Conservation (phyloP, 202 grass and related monocot species). For the Elaeis oleifera region DNA sequence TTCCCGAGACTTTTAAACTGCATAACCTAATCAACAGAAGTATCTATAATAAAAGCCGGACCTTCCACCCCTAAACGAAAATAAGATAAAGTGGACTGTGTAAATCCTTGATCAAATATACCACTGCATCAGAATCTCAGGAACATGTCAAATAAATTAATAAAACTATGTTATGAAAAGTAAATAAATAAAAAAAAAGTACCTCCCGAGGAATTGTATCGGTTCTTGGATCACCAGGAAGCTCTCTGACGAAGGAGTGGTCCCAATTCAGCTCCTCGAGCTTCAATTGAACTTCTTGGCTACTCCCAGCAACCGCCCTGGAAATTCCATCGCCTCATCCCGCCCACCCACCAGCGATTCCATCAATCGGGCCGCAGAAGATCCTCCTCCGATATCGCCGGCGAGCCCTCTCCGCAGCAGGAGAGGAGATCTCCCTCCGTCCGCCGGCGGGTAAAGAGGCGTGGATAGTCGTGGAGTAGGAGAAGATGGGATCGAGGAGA, state of each 20-base stretch:
- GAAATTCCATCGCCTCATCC: not conserved
- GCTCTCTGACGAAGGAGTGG: constrained; percentile 68
- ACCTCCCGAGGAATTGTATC: constrained; percentile 61
- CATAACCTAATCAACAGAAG: too few relatives aligned
- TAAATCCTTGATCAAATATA: too few relatives aligned
- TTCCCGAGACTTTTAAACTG: too few relatives aligned
- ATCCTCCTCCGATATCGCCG: constrained; percentile 22
- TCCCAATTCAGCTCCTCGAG: constrained; percentile 86
- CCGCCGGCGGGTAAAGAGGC: not conserved
- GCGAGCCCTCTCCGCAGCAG: not conserved
- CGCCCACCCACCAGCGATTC: constrained; percentile 1
- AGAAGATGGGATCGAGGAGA: not conserved
- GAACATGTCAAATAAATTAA: too few relatives aligned
- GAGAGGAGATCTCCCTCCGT: not conserved
- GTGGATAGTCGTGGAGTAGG: not conserved
- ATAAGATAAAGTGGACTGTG: too few relatives aligned
- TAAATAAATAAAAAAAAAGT: not conserved
- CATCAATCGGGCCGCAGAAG: constrained; percentile 18
- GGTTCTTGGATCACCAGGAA: constrained; percentile 64
- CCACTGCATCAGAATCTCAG: too few relatives aligned
- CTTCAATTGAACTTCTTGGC: constrained; percentile 11
- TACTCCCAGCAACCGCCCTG: not conserved
- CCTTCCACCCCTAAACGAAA: too few relatives aligned
- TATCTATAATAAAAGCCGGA: too few relatives aligned
- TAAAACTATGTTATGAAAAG: too few relatives aligned